Percentiles rank a stretch among this genome's conserved stretches.
Conservation (phyloP, 345 rosid species). For the Aegle marmelos region DNA sequence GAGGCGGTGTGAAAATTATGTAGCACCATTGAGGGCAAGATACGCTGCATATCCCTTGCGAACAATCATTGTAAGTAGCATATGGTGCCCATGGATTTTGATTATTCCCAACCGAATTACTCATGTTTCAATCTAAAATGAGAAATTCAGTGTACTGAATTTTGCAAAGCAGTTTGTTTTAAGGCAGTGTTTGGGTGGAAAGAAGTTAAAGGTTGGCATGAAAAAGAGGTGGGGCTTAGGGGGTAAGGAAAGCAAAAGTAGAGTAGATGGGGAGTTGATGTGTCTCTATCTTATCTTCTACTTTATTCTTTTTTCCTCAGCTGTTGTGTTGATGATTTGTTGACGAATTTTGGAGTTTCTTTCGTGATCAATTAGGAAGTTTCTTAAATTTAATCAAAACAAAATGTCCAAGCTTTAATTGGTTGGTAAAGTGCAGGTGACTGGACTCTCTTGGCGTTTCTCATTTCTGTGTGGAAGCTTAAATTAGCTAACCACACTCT, state of each 20-base stretch:
- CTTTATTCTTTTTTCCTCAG: constrained; percentile 8
- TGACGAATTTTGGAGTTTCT: background rate
- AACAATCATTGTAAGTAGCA: constrained; percentile 63
- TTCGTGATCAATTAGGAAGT: background rate
- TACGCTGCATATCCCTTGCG: constrained; percentile 70
- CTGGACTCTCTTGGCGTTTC: background rate
- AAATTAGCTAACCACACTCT: background rate
- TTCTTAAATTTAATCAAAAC: background rate
- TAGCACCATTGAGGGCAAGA: constrained; percentile 92
- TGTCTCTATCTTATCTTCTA: constrained; percentile 24
- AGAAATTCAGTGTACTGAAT: background rate
- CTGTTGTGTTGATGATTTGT: background rate
- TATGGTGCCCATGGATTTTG: constrained; percentile 51
- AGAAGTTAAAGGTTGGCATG: background rate
- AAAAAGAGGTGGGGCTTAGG: constrained; percentile 15
- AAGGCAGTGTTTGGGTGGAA: background rate
- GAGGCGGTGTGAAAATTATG: constrained; percentile 74
- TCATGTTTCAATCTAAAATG: constrained; percentile 31
- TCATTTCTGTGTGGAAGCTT: background rate
- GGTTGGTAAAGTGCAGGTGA: constrained; percentile 39
- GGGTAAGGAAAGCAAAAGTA: constrained; percentile 39
- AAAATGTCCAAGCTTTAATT: constrained; percentile 23
- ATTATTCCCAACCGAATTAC: constrained; percentile 25
- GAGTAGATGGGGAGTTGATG: constrained; percentile 24
- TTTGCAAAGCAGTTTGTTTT: background rate